Evolutionary conservation across 129 eudicot species (phyloP), one percentile per base, ranked within the genome.

Genomic region (Smallanthus sonchifolius): DNA sequence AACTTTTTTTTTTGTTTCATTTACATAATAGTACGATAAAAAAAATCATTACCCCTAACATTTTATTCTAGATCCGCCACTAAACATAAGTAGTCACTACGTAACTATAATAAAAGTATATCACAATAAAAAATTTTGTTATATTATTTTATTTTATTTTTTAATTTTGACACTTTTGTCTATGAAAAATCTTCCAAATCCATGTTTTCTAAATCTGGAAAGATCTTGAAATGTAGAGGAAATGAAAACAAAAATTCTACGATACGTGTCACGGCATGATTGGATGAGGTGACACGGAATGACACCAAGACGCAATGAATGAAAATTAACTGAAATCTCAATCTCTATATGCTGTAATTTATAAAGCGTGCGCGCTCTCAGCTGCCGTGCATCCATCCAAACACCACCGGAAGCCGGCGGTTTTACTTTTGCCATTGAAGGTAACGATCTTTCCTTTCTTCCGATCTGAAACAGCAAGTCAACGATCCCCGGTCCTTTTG

Each of bases 221-320:
- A 47, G 11, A 65, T 10, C 54, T 49, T 51, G 80, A 76, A 66
- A 76, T 6, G 47, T 5, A 15, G 44, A 76, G n/a, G 40, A 34
- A 44, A 5, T 0, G 14, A 11, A 54, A n/a, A 14, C 17, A 36
- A 45, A 69, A 34, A 28, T 5, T 40, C 35, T n/a, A 38, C 17
- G 11, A 15, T 7, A 78, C 82, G 77, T 78, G 82, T 37, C 59
- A 62, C 4, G 2, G 5, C 8, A 0, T 30, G 24, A 78, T 78
- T 78, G 82, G 82, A 20, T 7, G 2, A 4, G 43, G 51, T 70
- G 82, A 70, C 76, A 69, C 9, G 76, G 24, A 77, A 57, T 77
- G 82, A 71, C 77, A 70, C 52, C 34, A 70, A 77, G 39, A 37
- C 28, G 37, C 82, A 71, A 62, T 78, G 24, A 78, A 71, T 62